A percentile compares a stretch with the other conserved stretches of the same genome.
phyloP scores from a whole-genome alignment of 2,329 filamentous ascomycete genomes.

The Penicillium olsonii region DNA sequence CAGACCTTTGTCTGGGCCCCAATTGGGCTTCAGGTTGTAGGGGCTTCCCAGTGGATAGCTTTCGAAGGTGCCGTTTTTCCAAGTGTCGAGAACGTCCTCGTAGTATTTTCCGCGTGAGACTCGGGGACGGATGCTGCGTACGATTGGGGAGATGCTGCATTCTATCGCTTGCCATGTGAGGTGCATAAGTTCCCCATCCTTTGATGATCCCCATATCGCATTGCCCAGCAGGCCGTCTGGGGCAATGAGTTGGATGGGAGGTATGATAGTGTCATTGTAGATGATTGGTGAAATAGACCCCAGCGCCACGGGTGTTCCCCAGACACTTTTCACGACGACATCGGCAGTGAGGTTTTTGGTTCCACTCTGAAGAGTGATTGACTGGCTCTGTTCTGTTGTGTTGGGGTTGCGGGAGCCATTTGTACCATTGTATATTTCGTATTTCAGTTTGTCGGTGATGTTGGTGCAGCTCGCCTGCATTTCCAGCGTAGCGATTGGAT shows the following conservation, averaged over 20 bases:
- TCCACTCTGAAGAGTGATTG: not conserved
- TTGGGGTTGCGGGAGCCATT: not conserved
- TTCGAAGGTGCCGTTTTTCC: not conserved
- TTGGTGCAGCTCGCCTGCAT: conserved; percentile 8
- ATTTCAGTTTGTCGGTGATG: conserved; percentile 6
- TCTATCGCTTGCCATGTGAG: conserved; percentile 3
- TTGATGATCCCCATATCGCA: no score
- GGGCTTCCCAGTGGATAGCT: not conserved
- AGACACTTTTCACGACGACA: not conserved
- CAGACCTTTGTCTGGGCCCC: conserved; percentile 2
- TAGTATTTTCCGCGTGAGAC: not conserved
- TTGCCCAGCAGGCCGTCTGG: not conserved
- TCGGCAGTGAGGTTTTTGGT: not conserved
- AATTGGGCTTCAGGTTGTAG: not conserved
- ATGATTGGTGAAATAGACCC: not conserved
- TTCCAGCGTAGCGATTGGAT: conserved; percentile 5
- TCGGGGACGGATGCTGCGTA: not conserved
- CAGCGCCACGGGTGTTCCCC: not conserved
- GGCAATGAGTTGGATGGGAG: conserved; percentile 1
- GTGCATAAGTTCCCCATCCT: not conserved
- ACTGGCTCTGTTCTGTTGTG: not conserved
- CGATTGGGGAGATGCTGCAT: not conserved
- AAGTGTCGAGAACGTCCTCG: not conserved
- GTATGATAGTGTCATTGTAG: not conserved
- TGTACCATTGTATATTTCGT: not conserved